These are phyloP conservation scores for Lactarius pseudohatsudake DNA, from an alignment of 768 basidiomycete genomes.

Conservation along the genomic window DNA sequence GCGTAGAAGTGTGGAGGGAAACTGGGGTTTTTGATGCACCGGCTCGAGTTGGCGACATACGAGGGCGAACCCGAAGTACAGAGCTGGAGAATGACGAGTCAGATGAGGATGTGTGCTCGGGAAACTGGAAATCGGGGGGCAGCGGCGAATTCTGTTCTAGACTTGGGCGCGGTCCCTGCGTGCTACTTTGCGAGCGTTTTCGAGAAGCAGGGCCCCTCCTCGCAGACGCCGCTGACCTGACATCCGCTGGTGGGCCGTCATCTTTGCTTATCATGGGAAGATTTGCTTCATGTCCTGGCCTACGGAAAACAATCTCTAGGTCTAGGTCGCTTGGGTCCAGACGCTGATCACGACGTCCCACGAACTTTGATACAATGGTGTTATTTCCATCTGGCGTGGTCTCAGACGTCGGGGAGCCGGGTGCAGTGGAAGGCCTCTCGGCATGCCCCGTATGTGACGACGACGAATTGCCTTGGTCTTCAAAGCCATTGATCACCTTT, in stretches of 20 bases:
- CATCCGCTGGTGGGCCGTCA: neutral
- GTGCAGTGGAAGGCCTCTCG: neutral
- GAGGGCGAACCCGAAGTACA: conserved; percentile 7
- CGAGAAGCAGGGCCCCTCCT: conserved; percentile 17
- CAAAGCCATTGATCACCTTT: conserved; percentile 7
- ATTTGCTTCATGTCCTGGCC: conserved; percentile 10
- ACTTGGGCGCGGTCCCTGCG: conserved; percentile 13
- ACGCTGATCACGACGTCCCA: conserved; percentile 15
- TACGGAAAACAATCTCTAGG: conserved; percentile 1
- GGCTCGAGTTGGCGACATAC: conserved; percentile 19
- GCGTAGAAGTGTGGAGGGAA: conserved; percentile 48
- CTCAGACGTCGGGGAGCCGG: conserved; percentile 10
- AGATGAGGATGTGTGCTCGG: conserved; percentile 32
- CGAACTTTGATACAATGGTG: neutral
- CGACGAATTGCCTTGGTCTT: conserved; percentile 10
- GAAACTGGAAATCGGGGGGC: conserved; percentile 39
- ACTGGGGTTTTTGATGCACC: conserved; percentile 2
- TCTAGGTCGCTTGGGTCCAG: conserved; percentile 9
- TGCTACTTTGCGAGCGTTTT: conserved; percentile 21
- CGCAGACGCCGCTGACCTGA: neutral
- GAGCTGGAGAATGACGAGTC: conserved; percentile 6
- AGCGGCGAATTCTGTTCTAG: conserved; percentile 10
- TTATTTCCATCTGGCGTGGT: neutral
- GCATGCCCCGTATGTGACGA: neutral
- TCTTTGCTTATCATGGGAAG: neutral